Percentiles rank a stretch among this genome's conserved stretches.
Conservation (phyloP, 2,329 filamentous ascomycete genomes). For the Fusarium odoratissimum region DNA sequence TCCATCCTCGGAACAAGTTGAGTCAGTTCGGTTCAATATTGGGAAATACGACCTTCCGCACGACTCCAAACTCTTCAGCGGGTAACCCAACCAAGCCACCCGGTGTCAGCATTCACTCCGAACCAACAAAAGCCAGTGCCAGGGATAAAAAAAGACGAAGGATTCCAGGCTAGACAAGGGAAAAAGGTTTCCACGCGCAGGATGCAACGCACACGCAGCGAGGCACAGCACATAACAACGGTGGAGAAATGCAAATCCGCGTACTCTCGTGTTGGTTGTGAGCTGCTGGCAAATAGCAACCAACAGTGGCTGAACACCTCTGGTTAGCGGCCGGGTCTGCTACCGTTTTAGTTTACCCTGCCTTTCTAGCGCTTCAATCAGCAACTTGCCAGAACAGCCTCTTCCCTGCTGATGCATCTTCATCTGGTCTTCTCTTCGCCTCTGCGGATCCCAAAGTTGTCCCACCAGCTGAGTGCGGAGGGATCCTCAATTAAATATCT, state of each 20-base stretch:
- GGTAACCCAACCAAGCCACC: constrained; percentile 2
- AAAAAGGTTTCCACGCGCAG: constrained; percentile 1
- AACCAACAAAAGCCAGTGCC: neutral
- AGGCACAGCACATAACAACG: neutral
- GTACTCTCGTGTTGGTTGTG: neutral
- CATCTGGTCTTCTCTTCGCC: neutral
- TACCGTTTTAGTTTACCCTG: constrained; percentile 5
- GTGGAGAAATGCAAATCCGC: constrained; percentile 13
- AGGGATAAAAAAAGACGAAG: neutral
- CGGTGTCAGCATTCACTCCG: constrained; percentile 6
- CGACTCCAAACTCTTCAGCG: constrained; percentile 1
- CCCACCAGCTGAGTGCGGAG: neutral
- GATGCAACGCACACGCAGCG: neutral
- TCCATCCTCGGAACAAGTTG: neutral
- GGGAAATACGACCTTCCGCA: neutral
- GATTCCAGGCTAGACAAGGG: neutral
- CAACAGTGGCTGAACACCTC: neutral
- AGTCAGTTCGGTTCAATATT: neutral
- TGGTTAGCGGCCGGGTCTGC: neutral
- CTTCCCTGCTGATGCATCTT: neutral
- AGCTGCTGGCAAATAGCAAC: neutral
- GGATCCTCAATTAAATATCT: neutral
- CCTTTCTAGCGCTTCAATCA: constrained; percentile 14
- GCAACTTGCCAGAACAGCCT: neutral
- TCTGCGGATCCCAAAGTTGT: neutral